phyloP scores from a whole-genome alignment of 495 filamentous ascomycete species.

The Mytilinidion resinicola region DNA sequence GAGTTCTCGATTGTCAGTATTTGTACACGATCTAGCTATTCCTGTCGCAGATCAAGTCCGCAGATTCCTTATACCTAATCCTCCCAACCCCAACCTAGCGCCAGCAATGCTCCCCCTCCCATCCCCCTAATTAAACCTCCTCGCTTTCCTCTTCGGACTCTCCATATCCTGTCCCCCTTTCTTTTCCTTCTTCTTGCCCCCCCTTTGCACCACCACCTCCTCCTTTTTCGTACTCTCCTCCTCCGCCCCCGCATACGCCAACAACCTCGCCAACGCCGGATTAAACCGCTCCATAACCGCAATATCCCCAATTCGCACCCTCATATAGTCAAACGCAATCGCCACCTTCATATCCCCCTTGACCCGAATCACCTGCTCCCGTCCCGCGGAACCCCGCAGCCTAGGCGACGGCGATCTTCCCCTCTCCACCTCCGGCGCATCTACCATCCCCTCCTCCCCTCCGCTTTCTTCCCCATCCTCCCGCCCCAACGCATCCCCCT shows the following conservation, averaged over 20 bases:
- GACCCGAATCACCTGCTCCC: slow-evolving; percentile 17
- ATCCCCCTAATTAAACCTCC: too few species aligned
- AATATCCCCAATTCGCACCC: slow-evolving; percentile 74
- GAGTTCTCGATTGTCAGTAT: too few species aligned
- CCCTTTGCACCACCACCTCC: neutral
- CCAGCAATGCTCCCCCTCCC: too few species aligned
- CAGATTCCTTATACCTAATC: too few species aligned
- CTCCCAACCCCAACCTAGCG: too few species aligned
- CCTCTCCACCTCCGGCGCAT: neutral
- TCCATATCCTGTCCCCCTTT: neutral
- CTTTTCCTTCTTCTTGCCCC: slow-evolving; percentile 20
- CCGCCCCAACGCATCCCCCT: slow-evolving; percentile 4
- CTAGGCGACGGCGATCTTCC: neutral
- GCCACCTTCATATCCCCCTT: slow-evolving; percentile 51
- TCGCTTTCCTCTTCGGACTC: too few species aligned
- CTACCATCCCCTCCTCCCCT: slow-evolving; percentile 36
- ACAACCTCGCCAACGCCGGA: slow-evolving; percentile 64
- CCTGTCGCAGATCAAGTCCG: too few species aligned
- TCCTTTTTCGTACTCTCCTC: slow-evolving; percentile 10
- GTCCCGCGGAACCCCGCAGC: neutral
- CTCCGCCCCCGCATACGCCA: slow-evolving; percentile 33
- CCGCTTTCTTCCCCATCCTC: slow-evolving; percentile 24
- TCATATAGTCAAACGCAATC: slow-evolving; percentile 88
- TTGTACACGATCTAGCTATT: too few species aligned
- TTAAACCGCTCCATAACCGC: slow-evolving; percentile 65